Evolutionary conservation across 805 yeast species (phyloP), one percentile per base, ranked within the genome.

Genomic region (Naumovozyma castellii): DNA sequence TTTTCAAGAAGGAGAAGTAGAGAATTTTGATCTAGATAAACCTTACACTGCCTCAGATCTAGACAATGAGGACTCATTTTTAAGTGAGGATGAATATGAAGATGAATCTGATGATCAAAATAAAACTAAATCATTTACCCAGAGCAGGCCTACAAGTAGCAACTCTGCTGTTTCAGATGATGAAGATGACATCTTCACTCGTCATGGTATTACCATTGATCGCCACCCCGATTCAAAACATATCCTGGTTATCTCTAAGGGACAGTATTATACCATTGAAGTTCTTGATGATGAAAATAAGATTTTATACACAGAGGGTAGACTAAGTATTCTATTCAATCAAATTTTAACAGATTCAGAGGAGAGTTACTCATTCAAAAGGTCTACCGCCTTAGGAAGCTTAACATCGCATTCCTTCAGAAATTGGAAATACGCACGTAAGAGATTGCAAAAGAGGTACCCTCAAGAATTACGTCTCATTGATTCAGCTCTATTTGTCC

Each of bases 221-320:
- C 67, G 80, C 2, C 84, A 77, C 54, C 55, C 69, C 6, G 66
- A 72, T 17, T 76, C 90, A 2, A 76, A 75, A 48, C 94, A 86
- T 57, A 73, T 87, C 32, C 72, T 84, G 14, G 80, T 87, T 22
- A 64, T 85, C 46, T 78, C 86, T 36, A 79, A 78, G 47, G 84
- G 94, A 4, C 95, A 85, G 57, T 85, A 84, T 60, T 87, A 86
- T 60, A 82, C 90, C 75, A 73, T 87, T 49, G 88, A 83, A 51
- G 95, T 87, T 1, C 66, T 87, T 47, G 88, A 83, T 57, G 69
- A 69, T 15, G 62, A 73, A 29, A 71, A 82, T 54, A 78, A 85
- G 51, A 59, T 84, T 39, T 62, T 84, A 19, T 68, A 84, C 58
- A 71, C 77, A 2, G 82, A 80, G 49, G 68, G 71, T 40, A 88